Conservation (phyloP, 2,329 filamentous ascomycete species). For the Rutstroemia sp. region DNA sequence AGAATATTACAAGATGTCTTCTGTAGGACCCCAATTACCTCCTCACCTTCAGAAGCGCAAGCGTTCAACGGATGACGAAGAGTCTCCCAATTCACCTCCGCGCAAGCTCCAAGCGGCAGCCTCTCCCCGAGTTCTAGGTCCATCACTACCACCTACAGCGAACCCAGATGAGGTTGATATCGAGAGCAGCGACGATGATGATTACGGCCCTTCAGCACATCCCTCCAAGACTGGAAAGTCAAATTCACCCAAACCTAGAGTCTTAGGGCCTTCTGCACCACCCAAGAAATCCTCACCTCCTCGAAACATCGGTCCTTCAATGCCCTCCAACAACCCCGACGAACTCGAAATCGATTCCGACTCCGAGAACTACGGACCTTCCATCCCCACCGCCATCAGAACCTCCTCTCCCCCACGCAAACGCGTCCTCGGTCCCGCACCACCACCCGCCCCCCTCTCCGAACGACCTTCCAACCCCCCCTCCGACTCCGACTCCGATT, state of each 20-base stretch:
- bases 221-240: slow-evolving; percentile 24
- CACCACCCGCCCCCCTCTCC: slow-evolving; percentile 36
- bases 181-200: slow-evolving; percentile 35
- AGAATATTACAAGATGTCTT: slow-evolving; percentile 20
- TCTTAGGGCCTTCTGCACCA: slow-evolving; percentile 26
- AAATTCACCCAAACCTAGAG: slow-evolving; percentile 1
- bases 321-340: slow-evolving; percentile 31
- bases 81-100: slow-evolving; percentile 35
- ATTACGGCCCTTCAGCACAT: slow-evolving; percentile 8
- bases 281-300: slow-evolving; percentile 27
- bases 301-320: slow-evolving; percentile 19
- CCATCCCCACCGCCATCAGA: not conserved
- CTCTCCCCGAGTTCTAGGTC: slow-evolving; percentile 20
- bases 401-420: slow-evolving; percentile 12
- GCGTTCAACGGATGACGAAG: slow-evolving; percentile 39
- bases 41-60: slow-evolving; percentile 59
- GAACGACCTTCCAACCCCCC: slow-evolving; percentile 30
- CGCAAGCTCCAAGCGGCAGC: slow-evolving; percentile 35
- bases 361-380: not conserved
- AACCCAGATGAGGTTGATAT: slow-evolving; percentile 40
- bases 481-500: slow-evolving; percentile 31
- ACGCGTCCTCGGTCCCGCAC: slow-evolving; percentile 32
- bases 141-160: slow-evolving; percentile 28
- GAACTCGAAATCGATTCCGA: slow-evolving; percentile 39
- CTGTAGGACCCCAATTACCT: slow-evolving; percentile 60